Conservation (phyloP, 2,329 filamentous ascomycete species). For the Pseudogymnoascus sp. region DNA sequence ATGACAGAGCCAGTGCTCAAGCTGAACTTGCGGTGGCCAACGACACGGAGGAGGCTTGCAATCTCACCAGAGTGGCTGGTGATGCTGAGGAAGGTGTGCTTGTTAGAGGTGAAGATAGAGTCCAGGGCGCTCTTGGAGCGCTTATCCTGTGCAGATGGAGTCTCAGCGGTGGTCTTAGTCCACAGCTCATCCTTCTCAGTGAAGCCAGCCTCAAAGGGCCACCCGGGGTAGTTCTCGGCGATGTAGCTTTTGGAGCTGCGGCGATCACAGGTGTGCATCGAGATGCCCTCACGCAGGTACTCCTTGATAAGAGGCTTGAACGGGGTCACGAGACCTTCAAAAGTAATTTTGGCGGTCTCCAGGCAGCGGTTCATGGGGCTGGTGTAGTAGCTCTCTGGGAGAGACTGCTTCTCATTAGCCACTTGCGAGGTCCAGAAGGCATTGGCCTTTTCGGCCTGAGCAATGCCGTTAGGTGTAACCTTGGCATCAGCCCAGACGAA, state of each 20-base stretch:
- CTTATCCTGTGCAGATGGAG: conserved; percentile 39
- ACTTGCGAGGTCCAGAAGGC: conserved; percentile 51
- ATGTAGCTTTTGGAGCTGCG: conserved; percentile 50
- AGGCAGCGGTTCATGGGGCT: conserved; percentile 57
- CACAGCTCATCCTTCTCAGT: conserved; percentile 47
- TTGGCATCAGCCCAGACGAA: conserved; percentile 55
- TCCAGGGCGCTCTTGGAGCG: conserved; percentile 45
- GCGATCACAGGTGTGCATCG: conserved; percentile 61
- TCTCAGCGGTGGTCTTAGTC: conserved; percentile 36
- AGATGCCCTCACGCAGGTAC: conserved; percentile 56
- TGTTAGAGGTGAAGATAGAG: conserved; percentile 47
- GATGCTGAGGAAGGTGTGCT: conserved; percentile 48
- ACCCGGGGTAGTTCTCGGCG: conserved; percentile 41
- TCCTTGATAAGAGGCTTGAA: conserved; percentile 59
- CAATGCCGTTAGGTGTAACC: conserved; percentile 49
- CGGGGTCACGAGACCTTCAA: conserved; percentile 45
- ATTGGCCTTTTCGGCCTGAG: conserved; percentile 51
- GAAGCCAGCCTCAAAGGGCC: conserved; percentile 54
- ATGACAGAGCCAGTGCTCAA: conserved; percentile 62
- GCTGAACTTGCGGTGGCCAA: conserved; percentile 54
- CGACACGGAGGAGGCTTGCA: conserved; percentile 41
- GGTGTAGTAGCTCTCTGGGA: conserved; percentile 57
- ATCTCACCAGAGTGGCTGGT: conserved; percentile 56
- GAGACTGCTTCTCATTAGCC: conserved; percentile 44
- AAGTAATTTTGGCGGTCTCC: conserved; percentile 55